Evolutionary conservation across 1,284 basidiomycete species (phyloP), one percentile per base, ranked within the genome.

Genomic region (Moniliophthora roreri): DNA sequence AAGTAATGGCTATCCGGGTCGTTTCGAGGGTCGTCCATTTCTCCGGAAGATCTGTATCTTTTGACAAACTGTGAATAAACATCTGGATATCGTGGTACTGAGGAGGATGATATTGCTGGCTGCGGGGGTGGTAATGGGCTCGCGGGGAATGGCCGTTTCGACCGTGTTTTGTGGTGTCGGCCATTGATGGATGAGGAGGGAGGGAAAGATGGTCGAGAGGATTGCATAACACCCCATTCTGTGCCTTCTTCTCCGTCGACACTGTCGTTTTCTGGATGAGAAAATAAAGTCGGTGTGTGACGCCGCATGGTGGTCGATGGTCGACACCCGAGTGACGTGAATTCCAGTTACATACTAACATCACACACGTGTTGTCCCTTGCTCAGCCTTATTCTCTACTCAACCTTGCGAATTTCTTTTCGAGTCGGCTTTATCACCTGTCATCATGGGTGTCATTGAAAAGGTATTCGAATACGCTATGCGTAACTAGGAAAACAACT

Each of bases 361-460:
- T 20, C 11, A 42, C 26, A 15, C 55, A 50, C 52, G 49, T 48
- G 55, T 15, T 39, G 32, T 52, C 35, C 37, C 28, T 32, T 32
- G 28, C 28, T 32, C 11, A 11, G 6, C 28, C 28, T 32, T 32
- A 32, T 32, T 32, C 11, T 11, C 11, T 11, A 32, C 28, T 32
- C 11, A 6, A 6, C 28, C 28, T 11, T 32, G n/a, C 39, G 38
- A 26, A 18, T 23, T 50, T 20, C 21, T 20, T 24, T 24, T 28
- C 10, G 34, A 41, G 21, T 23, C 24, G 38, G 28, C 36, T 48
- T 48, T 51, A 32, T 32, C 28, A 24, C 55, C 53, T 16, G 23
- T n/a, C 63, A 80, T 58, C 59, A 95, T 95, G 93, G 93, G 93
- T 65, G 83, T 95, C 64, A 78, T 93, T 60, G 93, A 95, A 75